phyloP scores from a whole-genome alignment of 495 filamentous ascomycete genomes.

The Sordaria brevicollis region DNA sequence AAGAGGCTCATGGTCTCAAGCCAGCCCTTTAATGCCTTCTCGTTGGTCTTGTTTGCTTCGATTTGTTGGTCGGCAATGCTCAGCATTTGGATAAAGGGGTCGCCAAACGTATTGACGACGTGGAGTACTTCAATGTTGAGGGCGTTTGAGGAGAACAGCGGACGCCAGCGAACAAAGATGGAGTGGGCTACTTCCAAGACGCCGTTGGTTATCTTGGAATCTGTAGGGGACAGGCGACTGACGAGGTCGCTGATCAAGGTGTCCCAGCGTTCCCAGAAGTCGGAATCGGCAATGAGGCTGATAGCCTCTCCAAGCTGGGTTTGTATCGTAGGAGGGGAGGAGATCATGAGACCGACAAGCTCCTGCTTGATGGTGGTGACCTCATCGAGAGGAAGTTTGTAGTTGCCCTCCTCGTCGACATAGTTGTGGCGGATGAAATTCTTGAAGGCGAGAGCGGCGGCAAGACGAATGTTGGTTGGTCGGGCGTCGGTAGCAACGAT shows the following conservation, averaged over 20 bases:
- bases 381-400: slow-evolving; percentile 72
- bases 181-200: slow-evolving; percentile 96
- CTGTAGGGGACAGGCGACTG: slow-evolving; percentile 65
- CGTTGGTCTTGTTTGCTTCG: slow-evolving; percentile 62
- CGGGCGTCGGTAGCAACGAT: slow-evolving; percentile 67
- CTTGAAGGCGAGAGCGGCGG: slow-evolving; percentile 94
- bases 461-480: slow-evolving; percentile 66
- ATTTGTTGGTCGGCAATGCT: slow-evolving; percentile 70
- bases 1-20: slow-evolving; percentile 78
- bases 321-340: slow-evolving; percentile 75
- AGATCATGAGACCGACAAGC: slow-evolving; percentile 93
- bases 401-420: slow-evolving; percentile 84
- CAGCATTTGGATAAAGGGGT: slow-evolving; percentile 70
- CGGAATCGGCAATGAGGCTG: slow-evolving; percentile 93
- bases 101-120: slow-evolving; percentile 72
- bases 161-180: slow-evolving; percentile 94
- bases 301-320: slow-evolving; percentile 91
- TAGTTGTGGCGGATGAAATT: slow-evolving; percentile 93
- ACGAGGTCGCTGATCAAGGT: slow-evolving; percentile 83
- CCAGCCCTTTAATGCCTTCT: slow-evolving; percentile 56
- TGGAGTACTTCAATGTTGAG: slow-evolving; percentile 92
- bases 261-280: slow-evolving; percentile 94
- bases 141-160: slow-evolving; percentile 80
- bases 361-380: slow-evolving; percentile 85
- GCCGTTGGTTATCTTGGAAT: slow-evolving; percentile 76